Percentiles rank a stretch among this genome's conserved stretches.
Conservation (phyloP, 2,329 filamentous ascomycete genomes). For the Massarina eburnea region DNA sequence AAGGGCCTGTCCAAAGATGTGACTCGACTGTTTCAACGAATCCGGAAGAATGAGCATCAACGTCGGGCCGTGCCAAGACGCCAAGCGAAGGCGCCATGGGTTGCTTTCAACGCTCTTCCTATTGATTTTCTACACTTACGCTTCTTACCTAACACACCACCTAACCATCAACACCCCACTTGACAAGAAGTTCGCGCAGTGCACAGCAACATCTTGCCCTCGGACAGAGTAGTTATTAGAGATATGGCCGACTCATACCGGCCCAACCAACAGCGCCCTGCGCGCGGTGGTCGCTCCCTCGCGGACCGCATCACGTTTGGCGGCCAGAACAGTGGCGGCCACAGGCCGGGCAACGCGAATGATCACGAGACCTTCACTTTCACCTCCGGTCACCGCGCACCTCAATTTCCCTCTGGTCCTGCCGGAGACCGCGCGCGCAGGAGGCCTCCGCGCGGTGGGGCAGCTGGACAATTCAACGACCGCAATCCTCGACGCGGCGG, state of each 20-base stretch:
- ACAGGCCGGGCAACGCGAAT: constrained; percentile 25
- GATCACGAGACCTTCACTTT: constrained; percentile 38
- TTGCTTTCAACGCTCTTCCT: not conserved
- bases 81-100: no score
- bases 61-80: not conserved
- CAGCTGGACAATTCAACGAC: constrained; percentile 8
- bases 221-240: no score
- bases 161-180: not conserved
- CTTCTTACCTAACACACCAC: not conserved
- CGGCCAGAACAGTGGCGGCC: constrained; percentile 27
- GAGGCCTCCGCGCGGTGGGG: constrained; percentile 22
- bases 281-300: constrained; percentile 23
- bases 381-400: constrained; percentile 27
- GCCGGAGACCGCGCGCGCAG: constrained; percentile 15
- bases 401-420: constrained; percentile 31
- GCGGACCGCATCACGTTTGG: constrained; percentile 34
- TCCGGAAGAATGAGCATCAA: no score
- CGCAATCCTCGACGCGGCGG: constrained; percentile 14
- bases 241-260: constrained; percentile 33
- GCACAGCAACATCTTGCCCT: no score
- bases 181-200: no score
- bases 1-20: no score
- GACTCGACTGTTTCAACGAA: no score
- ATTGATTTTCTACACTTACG: not conserved
- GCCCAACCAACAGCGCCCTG: constrained; percentile 12